phyloP scores from a whole-genome alignment of 352 stramenopile species.

The Pythium coloratum region DNA sequence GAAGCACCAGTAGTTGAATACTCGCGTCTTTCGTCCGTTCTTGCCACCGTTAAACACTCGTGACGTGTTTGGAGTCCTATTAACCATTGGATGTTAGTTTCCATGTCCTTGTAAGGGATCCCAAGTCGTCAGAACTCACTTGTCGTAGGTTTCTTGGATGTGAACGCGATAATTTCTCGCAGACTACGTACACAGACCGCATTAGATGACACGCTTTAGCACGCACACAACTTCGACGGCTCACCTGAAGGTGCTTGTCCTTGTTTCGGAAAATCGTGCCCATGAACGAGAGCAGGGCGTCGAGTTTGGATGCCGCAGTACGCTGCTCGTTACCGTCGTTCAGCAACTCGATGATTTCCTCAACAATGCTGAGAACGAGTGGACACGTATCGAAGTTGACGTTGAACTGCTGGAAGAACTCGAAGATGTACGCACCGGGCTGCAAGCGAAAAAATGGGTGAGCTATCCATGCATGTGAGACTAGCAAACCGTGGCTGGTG shows the following conservation, averaged over 20 bases:
- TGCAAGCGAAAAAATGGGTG: constrained; percentile 18
- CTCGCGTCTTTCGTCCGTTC: constrained; percentile 68
- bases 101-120: constrained; percentile 7
- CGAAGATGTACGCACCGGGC: constrained; percentile 89
- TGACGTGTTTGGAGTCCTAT: constrained; percentile 32
- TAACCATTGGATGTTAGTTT: constrained; percentile 13
- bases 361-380: constrained; percentile 85
- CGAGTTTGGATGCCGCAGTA: constrained; percentile 69
- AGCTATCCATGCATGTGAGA: neutral
- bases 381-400: constrained; percentile 88
- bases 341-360: constrained; percentile 85
- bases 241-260: constrained; percentile 69
- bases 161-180: constrained; percentile 85
- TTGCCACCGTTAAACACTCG: constrained; percentile 51
- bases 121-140: constrained; percentile 42
- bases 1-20: constrained; percentile 99
- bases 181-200: constrained; percentile 30
- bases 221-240: neutral
- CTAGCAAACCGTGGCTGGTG: no score
- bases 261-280: constrained; percentile 85
- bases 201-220: neutral
- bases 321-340: constrained; percentile 72
- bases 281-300: constrained; percentile 82
- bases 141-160: constrained; percentile 87
- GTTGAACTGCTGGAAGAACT: constrained; percentile 90